Evolutionary conservation across 2,329 filamentous ascomycete genomes (phyloP).

Genomic region (Pestalotiopsis sp.): DNA sequence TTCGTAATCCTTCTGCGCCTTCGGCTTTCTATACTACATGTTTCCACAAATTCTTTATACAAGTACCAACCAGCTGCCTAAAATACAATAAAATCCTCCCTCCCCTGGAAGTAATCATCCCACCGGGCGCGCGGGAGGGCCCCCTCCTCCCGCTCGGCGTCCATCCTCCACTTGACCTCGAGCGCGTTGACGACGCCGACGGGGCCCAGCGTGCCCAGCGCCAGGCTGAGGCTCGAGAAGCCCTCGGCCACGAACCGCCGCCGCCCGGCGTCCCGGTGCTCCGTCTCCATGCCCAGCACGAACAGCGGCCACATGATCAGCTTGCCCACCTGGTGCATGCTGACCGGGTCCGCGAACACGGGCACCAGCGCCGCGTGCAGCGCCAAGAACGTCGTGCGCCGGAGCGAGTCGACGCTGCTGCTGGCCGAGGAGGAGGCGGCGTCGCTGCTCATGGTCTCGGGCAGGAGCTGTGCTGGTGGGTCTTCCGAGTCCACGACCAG

Average conservation of each 20-base stretch:
- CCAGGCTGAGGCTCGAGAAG: constrained; percentile 13
- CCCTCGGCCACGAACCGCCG: constrained; percentile 8
- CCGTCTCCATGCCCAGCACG: constrained; percentile 15
- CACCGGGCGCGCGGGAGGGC: background rate
- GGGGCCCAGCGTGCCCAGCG: constrained; percentile 12
- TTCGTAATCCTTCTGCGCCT: no score
- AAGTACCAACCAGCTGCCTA: background rate
- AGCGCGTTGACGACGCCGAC: constrained; percentile 13
- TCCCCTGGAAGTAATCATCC: constrained; percentile 17
- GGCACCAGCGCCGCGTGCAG: constrained; percentile 3
- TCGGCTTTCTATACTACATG: background rate
- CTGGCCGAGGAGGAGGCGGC: background rate
- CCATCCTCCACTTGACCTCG: constrained; percentile 12
- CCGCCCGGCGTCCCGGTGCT: background rate
- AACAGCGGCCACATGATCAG: constrained; percentile 18
- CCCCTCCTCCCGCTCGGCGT: background rate
- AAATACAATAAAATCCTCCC: constrained; percentile 17
- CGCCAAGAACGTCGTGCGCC: background rate
- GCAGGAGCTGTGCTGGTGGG: background rate
- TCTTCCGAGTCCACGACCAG: constrained; percentile 14
- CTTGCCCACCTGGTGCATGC: constrained; percentile 17
- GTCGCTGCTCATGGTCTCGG: background rate
- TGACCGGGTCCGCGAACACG: constrained; percentile 13
- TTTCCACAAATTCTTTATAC: background rate
- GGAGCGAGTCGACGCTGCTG: background rate